Base-by-base conservation (phyloP, 192 early-diverging fungal genomes). In the Backusella sp. region DNA sequence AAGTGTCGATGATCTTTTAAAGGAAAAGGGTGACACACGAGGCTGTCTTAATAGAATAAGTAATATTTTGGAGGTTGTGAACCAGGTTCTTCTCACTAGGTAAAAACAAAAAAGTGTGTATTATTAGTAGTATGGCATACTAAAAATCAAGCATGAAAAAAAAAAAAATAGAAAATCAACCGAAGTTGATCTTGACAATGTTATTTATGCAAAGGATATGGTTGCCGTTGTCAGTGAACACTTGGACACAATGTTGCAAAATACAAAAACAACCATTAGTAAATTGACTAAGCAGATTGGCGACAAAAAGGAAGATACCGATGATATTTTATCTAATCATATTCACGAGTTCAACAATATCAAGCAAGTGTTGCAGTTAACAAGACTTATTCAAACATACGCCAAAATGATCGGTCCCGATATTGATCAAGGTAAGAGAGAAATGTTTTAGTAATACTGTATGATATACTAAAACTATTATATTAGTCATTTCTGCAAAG, bases 361-460 rank as follows among this genome's bases (percentile, higher is more conserved):
- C 32, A 68, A 42, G 30, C 46, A 68, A 28, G 42, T 76, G 21
- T 56, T 76, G 9, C 37, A 53, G 3, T 0, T 70, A 6, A 26
- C 67, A 12, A 26, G 66, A 35, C 52, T 68, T 3, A 19, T 75
- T 34, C 74, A 75, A 49, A 66, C 35, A 6, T 75, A 75, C 68
- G 74, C 65, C 28, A 66, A 44, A 42, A 68, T 35, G 3, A 26
- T 75, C 12, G 66, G 62, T 12, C 32, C 74, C 68, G 23, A 28
- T 42, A 42, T 41, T 32, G 74, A 75, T 49, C 23, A 62, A 39
- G 42, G 74, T 75, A 75, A 75, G 32, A 1, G 0, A 7, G 12
- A 2, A 35, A 12, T 75, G 32, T 74, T 35, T 9, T 21, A 21
- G 6, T 8, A 4, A 0, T 21, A 21, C 5, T 21, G 8, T 8